Conservation (phyloP, 1,284 basidiomycete genomes). For the Irpex sp. region DNA sequence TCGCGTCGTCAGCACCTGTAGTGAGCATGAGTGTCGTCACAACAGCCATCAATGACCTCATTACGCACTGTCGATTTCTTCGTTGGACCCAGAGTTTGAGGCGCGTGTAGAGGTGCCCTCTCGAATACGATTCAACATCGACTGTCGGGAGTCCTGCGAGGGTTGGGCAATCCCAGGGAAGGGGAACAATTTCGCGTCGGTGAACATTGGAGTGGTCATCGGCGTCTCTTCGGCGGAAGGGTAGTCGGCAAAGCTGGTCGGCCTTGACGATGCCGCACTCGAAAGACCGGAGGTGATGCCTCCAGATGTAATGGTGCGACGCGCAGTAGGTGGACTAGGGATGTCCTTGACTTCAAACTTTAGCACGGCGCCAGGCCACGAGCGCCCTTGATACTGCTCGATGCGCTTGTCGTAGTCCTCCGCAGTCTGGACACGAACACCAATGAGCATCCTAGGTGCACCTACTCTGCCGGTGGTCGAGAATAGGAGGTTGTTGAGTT, state of each 20-base stretch:
- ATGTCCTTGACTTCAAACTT: conserved; percentile 55
- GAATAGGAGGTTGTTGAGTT: conserved; percentile 62
- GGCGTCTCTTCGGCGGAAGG: conserved; percentile 6
- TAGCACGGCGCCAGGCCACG: conserved; percentile 52
- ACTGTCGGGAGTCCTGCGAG: background rate
- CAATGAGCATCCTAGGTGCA: conserved; percentile 49
- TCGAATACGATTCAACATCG: conserved; percentile 21
- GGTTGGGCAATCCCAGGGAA: background rate
- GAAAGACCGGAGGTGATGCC: background rate
- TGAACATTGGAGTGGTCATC: conserved; percentile 2
- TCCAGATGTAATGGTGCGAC: background rate
- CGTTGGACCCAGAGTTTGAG: background rate
- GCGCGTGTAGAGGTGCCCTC: conserved; percentile 18
- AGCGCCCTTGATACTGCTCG: conserved; percentile 41
- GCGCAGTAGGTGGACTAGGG: background rate
- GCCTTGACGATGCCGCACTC: conserved; percentile 13
- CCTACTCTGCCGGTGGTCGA: conserved; percentile 42
- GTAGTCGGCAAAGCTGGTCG: conserved; percentile 15
- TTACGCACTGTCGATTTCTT: background rate
- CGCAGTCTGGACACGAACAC: conserved; percentile 49
- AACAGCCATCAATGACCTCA: background rate
- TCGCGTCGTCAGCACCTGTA: background rate
- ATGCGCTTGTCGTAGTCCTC: conserved; percentile 52
- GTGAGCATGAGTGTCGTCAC: background rate
- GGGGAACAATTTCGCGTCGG: background rate